Conservation (phyloP, 352 stramenopile genomes). For the Saprolegnia parasitica region DNA sequence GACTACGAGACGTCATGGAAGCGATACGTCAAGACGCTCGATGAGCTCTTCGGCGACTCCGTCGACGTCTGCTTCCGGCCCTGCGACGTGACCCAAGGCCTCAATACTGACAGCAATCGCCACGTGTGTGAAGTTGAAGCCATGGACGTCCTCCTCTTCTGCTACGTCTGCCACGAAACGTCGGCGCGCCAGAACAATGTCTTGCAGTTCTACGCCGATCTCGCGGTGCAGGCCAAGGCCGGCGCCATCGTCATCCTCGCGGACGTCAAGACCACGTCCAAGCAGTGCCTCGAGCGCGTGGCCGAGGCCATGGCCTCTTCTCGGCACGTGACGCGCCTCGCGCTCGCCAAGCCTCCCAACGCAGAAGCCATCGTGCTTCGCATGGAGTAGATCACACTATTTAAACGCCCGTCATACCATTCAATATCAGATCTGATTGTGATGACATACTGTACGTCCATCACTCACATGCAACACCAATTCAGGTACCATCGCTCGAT, state of each 20-base stretch:
- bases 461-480: neutral
- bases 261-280: conserved; percentile 29
- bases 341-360: conserved; percentile 20
- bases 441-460: neutral
- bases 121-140: conserved; percentile 17
- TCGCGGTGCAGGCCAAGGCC: conserved; percentile 1
- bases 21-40: conserved; percentile 24
- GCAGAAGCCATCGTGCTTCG: conserved; percentile 26
- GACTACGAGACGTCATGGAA: conserved; percentile 30
- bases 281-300: conserved; percentile 24
- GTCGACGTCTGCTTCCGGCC: conserved; percentile 22
- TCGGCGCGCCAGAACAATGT: conserved; percentile 18
- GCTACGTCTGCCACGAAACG: conserved; percentile 29
- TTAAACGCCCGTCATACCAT: neutral
- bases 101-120: conserved; percentile 19
- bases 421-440: neutral
- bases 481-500: too few relatives aligned
- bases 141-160: conserved; percentile 28
- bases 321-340: conserved; percentile 1
- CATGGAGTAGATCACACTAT: neutral
- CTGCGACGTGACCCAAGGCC: conserved; percentile 24
- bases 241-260: conserved; percentile 23
- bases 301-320: conserved; percentile 6
- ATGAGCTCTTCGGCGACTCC: conserved; percentile 17
- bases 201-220: conserved; percentile 24